Base-by-base conservation (phyloP, 1,139 yeast species). In the Kodamaea sp. region DNA sequence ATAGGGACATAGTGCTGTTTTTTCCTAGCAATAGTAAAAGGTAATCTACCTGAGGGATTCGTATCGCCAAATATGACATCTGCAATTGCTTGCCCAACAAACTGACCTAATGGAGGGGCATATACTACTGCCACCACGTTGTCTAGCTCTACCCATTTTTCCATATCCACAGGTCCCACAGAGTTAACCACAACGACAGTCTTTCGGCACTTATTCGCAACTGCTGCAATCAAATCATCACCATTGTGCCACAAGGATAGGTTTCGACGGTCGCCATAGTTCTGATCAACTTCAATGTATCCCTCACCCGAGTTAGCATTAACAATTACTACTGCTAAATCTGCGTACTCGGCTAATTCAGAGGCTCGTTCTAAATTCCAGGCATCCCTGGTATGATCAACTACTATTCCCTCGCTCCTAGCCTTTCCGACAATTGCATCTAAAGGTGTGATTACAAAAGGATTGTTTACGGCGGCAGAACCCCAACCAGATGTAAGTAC, bases 41-140 rank as follows among this genome's bases (percentile, higher is more conserved):
- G 84, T 29, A 80, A 61, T 44, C 74, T 70, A 3, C 85, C 86
- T 14, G 81, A 74, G 6, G 85, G 85, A 44, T 76, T 76, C 15
- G 61, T 64, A 26, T 74, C 80, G 2, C 86, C 86, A 57, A 78
- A 80, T 10, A 68, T 44, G 0, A 68, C 66, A 32, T 68, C 73
- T 2, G 71, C 63, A 18, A 68, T 48, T 1, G 72, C 71, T 34
- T 61, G 55, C 2, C 73, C 74, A 20, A 60, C 62, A 42, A 61
- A 76, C 50, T 80, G 82, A 15, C 85, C 85, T 34, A 75, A 65
- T 4, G 83, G 82, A 9, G 80, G 71, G 5, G 79, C 62, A 48
- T 63, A 76, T 13, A 80, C 39, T 4, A 79, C 80, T 1, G 72
- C 84, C 22, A 76, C 78, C 25, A 79, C 71, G 47, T 76, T 77